A percentile compares a stretch with the other conserved stretches of the same genome.
phyloP scores from a whole-genome alignment of 2,329 filamentous ascomycete species.

The Colletotrichum acutatum region DNA sequence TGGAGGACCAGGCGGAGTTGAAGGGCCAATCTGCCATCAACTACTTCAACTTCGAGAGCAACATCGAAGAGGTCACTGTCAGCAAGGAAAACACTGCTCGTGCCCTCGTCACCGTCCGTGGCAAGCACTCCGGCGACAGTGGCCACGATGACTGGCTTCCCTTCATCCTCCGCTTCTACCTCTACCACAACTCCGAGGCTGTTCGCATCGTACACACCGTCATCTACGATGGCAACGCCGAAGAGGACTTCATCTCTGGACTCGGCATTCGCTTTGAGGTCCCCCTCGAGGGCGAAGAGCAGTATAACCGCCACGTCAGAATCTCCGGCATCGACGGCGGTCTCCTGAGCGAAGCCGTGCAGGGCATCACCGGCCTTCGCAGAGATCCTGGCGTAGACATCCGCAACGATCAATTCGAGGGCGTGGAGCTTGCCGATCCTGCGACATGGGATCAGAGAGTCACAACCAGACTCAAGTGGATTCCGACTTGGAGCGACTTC shows the following conservation, averaged over 20 bases:
- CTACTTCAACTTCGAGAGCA: slow-evolving; percentile 59
- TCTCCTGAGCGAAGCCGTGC: slow-evolving; percentile 66
- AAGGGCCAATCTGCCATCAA: slow-evolving; percentile 48
- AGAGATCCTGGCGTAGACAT: slow-evolving; percentile 62
- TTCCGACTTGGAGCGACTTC: slow-evolving; percentile 69
- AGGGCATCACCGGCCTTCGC: slow-evolving; percentile 69
- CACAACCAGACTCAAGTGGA: slow-evolving; percentile 61
- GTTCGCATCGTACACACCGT: slow-evolving; percentile 66
- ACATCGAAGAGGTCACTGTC: slow-evolving; percentile 61
- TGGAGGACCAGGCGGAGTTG: slow-evolving; percentile 53
- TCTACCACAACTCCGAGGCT: slow-evolving; percentile 66
- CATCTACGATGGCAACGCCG: slow-evolving; percentile 62
- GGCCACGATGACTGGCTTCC: slow-evolving; percentile 62
- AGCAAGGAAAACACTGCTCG: slow-evolving; percentile 53
- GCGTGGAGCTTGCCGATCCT: slow-evolving; percentile 54
- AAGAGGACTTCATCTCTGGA: slow-evolving; percentile 62
- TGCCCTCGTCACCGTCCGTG: slow-evolving; percentile 58
- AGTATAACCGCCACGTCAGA: slow-evolving; percentile 69
- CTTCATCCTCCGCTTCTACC: slow-evolving; percentile 67
- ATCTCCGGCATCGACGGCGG: slow-evolving; percentile 66
- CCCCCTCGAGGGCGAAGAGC: slow-evolving; percentile 61
- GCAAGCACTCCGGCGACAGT: slow-evolving; percentile 48
- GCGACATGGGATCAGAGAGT: slow-evolving; percentile 59
- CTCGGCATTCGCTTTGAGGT: slow-evolving; percentile 67
- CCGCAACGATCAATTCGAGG: slow-evolving; percentile 61